Evolutionary conservation across 805 yeast species (phyloP), one percentile per base, ranked within the genome.

Genomic region (Lachancea thermotolerans): DNA sequence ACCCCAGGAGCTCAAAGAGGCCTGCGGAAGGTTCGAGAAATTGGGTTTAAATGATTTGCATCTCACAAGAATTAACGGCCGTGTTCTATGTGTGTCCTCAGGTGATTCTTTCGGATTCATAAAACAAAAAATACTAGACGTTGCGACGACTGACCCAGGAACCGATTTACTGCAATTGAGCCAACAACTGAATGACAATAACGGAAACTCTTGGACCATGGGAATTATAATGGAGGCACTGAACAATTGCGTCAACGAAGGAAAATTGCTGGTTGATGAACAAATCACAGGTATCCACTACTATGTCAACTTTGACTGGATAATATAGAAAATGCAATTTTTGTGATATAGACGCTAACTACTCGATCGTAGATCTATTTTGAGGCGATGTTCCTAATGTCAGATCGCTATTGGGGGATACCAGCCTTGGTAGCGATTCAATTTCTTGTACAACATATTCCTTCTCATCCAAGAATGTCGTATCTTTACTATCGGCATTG

Each of bases 381-480:
- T 49, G 48, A n/a, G 55, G 56, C 11, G 56, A 49, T 3, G 52
- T 31, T 7, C 52, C 49, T 29, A 47, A 33, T 29, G 42, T 40
- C 16, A 51, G 38, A 27, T 46, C 55, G 33, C 49, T 48, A 32
- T 45, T 62, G 15, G 69, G 54, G 14, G 63, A 56, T 10, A 67
- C 58, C 16, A 82, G 71, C 58, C 80, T 82, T 6, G 93, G 95
- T 47, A 85, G 66, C 42, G 76, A 74, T 49, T 79, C 80, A 42
- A 91, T 85, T 52, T 85, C 86, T 47, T 77, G 78, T 38, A 87
- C 71, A 29, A 93, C 81, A 62, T 83, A 93, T 45, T 79, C 85
- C 56, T 84, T 81, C 64, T 93, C 99, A 46, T 83, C 91, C 33
- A 75, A 69, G 57, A 87, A 81, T 27, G 73, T 72, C 14, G 78